Evolutionary conservation across 495 filamentous ascomycete genomes (phyloP), one percentile per base, ranked within the genome.

Genomic region (Immersiella caudata): DNA sequence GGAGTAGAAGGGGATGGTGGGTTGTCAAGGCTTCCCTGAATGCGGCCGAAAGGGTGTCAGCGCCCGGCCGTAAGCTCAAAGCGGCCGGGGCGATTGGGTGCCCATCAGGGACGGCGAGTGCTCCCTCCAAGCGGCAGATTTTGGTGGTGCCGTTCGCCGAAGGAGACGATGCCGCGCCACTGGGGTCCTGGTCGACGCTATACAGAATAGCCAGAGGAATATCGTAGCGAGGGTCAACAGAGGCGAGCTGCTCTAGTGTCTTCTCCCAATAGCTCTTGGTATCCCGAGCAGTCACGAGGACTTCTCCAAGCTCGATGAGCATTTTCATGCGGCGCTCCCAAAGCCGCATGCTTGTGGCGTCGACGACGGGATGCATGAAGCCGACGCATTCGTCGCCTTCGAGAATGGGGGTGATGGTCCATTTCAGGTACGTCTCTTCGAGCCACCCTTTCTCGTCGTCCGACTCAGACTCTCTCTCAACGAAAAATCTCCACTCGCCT

Each of bases 401-500:
- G 18, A 86, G 73, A 22, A 90, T 80, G 33, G 87, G 87, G 22
- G 86, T 83, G 50, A 90, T 79, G 7, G 83, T 85, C 86, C 87
- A 89, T 56, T 82, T 83, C 65, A 89, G 85, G 57, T 88, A 89
- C 0, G 81, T 83, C 76, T 91, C 89, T 74, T 90, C 87, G 0
- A 87, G 75, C 65, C 79, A 76, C 8, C 80, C 12, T 74, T 80
- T 40, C 76, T 78, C 50, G 76, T 73, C 69, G 74, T 79, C 62
- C 1, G 62, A 64, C 18, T 73, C 74, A 4, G 72, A 58, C 26
- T 72, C 74, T 36, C 75, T 35, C 36, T 90, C 82, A 60, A 90
- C 72, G 24, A 81, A 78, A 62, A 81, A 72, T 8, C 71, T 67
- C 62, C 75, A 80, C 62, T 74, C 78, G 27, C 69, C 85, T 69